A percentile compares a stretch with the other conserved stretches of the same genome.
Evolutionary conservation across 768 basidiomycete species (phyloP).

Genomic region (Trametes elegans): DNA sequence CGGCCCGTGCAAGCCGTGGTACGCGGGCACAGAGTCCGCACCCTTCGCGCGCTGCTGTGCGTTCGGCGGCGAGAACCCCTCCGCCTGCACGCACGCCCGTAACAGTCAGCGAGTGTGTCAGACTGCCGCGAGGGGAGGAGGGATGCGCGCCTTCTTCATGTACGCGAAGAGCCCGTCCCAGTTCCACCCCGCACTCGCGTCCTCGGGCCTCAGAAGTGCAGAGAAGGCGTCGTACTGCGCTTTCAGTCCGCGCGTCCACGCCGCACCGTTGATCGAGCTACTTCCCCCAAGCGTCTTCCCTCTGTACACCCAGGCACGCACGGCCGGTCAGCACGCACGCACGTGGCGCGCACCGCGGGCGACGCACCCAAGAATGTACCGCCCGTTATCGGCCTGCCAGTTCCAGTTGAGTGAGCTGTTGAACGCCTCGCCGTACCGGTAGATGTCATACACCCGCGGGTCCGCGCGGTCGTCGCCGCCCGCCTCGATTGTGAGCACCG

Average conservation of each 20-base stretch:
- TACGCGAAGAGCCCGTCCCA: constrained; percentile 31
- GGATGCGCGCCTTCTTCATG: constrained; percentile 29
- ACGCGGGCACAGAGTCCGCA: constrained; percentile 39
- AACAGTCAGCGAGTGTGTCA: neutral
- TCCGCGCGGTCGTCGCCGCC: constrained; percentile 42
- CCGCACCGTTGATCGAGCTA: constrained; percentile 30
- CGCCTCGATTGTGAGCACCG: constrained; percentile 11
- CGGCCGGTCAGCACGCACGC: neutral
- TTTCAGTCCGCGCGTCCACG: constrained; percentile 27
- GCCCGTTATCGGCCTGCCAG: constrained; percentile 26
- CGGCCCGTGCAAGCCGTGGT: constrained; percentile 53
- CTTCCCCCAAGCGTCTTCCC: constrained; percentile 42
- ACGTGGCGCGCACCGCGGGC: neutral
- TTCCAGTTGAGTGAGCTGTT: constrained; percentile 38
- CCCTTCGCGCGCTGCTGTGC: constrained; percentile 43
- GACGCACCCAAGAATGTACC: constrained; percentile 32
- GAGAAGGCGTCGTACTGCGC: constrained; percentile 30
- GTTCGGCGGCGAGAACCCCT: constrained; percentile 47
- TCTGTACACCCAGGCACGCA: constrained; percentile 21
- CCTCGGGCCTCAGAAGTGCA: constrained; percentile 26
- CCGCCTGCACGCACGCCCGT: constrained; percentile 34
- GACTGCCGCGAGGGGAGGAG: neutral
- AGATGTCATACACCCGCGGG: constrained; percentile 45
- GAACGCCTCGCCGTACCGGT: constrained; percentile 42
- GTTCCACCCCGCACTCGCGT: constrained; percentile 26